Percentiles rank a stretch among this genome's conserved stretches.
phyloP scores from a whole-genome alignment of 495 filamentous ascomycete species.

The Extremus antarcticus region DNA sequence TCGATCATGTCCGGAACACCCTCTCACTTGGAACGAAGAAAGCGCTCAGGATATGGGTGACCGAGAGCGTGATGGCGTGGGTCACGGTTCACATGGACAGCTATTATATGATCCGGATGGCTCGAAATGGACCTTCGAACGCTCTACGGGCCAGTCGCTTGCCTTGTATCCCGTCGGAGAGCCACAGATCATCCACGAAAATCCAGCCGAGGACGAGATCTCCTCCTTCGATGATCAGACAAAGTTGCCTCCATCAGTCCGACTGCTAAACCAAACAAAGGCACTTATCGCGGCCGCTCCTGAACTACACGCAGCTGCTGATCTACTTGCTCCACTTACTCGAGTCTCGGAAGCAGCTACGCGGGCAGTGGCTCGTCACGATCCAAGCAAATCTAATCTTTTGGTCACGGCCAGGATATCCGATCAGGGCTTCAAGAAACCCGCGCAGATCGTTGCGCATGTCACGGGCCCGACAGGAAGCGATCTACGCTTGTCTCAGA shows the following conservation, averaged over 20 bases:
- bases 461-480: slow-evolving; percentile 42
- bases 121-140: neutral
- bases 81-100: neutral
- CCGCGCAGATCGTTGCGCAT: slow-evolving; percentile 34
- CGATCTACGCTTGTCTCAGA: slow-evolving; percentile 38
- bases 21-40: neutral
- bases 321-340: slow-evolving; percentile 10
- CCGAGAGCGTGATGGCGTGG: neutral
- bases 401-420: slow-evolving; percentile 25
- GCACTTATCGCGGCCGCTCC: slow-evolving; percentile 12
- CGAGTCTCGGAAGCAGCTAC: slow-evolving; percentile 24
- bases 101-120: neutral
- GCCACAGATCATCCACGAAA: neutral
- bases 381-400: slow-evolving; percentile 24
- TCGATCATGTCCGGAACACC: neutral
- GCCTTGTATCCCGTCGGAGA: neutral
- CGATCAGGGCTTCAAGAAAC: slow-evolving; percentile 10
- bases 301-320: slow-evolving; percentile 22
- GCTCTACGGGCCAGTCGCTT: neutral
- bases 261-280: slow-evolving; percentile 2
- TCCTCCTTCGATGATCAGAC: neutral
- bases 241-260: neutral
- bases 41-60: neutral
- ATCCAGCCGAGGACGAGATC: neutral
- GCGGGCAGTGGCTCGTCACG: slow-evolving; percentile 15